A percentile compares a stretch with the other conserved stretches of the same genome.
phyloP scores from a whole-genome alignment of 2,329 filamentous ascomycete genomes.

The Torrubiella hemipterigena region DNA sequence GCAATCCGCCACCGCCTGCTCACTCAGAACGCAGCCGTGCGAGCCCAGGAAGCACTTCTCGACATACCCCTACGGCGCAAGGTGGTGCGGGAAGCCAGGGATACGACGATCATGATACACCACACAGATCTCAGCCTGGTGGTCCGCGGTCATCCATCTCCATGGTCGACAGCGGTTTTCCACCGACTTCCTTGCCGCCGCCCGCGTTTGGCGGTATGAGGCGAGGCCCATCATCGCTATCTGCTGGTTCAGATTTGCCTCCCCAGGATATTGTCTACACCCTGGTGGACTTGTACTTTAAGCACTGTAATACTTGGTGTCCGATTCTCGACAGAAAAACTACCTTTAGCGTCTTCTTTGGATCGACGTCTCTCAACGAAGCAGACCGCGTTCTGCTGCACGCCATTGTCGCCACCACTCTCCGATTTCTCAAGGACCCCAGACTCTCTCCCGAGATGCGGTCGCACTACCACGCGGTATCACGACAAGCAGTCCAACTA shows the following conservation, averaged over 20 bases:
- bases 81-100: slow-evolving; percentile 2
- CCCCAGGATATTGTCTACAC: slow-evolving; percentile 49
- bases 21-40: slow-evolving; percentile 11
- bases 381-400: slow-evolving; percentile 27
- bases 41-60: slow-evolving; percentile 9
- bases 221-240: slow-evolving; percentile 16
- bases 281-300: slow-evolving; percentile 50
- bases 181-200: slow-evolving; percentile 1
- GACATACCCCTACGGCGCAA: slow-evolving; percentile 1
- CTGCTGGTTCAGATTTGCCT: slow-evolving; percentile 36
- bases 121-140: not conserved
- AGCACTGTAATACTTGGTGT: slow-evolving; percentile 51
- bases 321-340: slow-evolving; percentile 31
- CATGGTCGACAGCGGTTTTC: slow-evolving; percentile 2
- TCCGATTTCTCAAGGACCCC: slow-evolving; percentile 28
- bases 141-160: too few species aligned
- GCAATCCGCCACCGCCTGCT: slow-evolving; percentile 19
- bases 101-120: slow-evolving; percentile 4
- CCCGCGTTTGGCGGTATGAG: slow-evolving; percentile 5
- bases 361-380: slow-evolving; percentile 24
- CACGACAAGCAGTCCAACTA: slow-evolving; percentile 25
- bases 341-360: slow-evolving; percentile 26
- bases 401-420: slow-evolving; percentile 29
- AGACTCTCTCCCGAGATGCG: slow-evolving; percentile 23
- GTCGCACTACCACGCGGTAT: slow-evolving; percentile 24